These are phyloP conservation scores for Cyberlindnera maritima DNA, from an alignment of 805 yeast species.

Conservation along the genomic window DNA sequence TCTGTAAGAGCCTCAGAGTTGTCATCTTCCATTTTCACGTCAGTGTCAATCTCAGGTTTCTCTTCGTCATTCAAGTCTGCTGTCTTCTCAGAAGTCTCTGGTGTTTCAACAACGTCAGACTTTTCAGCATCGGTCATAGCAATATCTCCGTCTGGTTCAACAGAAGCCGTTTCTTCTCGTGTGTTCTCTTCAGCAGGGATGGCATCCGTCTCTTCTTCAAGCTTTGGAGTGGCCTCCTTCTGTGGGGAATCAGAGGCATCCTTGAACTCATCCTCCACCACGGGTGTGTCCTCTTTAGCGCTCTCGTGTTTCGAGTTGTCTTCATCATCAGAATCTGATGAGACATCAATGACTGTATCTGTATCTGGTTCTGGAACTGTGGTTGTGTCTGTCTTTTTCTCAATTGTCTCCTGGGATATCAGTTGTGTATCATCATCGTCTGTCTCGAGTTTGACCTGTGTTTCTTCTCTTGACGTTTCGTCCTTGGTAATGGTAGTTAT, in stretches of 20 bases:
- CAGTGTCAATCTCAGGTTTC: not conserved
- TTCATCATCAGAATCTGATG: not conserved
- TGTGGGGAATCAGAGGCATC: not conserved
- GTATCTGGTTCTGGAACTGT: no score
- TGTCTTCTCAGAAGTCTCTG: not conserved
- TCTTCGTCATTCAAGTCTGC: not conserved
- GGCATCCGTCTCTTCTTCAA: not conserved
- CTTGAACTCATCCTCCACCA: not conserved
- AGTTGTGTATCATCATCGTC: not conserved
- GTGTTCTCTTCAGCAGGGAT: not conserved
- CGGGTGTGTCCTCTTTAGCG: not conserved
- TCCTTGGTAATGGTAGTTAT: no score
- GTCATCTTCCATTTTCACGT: constrained; percentile 3
- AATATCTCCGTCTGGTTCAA: constrained; percentile 2
- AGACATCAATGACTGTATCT: not conserved
- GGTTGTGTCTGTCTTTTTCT: not conserved
- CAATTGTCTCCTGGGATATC: not conserved
- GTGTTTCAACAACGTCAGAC: not conserved
- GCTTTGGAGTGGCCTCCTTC: not conserved
- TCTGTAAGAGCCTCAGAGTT: not conserved
- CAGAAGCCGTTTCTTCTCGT: not conserved
- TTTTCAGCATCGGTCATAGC: not conserved
- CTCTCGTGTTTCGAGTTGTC: not conserved
- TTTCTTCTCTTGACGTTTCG: not conserved
- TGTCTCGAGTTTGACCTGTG: not conserved